These are phyloP conservation scores for Rusavskia elegans DNA, from an alignment of 495 filamentous ascomycete species.

Conservation along the genomic window DNA sequence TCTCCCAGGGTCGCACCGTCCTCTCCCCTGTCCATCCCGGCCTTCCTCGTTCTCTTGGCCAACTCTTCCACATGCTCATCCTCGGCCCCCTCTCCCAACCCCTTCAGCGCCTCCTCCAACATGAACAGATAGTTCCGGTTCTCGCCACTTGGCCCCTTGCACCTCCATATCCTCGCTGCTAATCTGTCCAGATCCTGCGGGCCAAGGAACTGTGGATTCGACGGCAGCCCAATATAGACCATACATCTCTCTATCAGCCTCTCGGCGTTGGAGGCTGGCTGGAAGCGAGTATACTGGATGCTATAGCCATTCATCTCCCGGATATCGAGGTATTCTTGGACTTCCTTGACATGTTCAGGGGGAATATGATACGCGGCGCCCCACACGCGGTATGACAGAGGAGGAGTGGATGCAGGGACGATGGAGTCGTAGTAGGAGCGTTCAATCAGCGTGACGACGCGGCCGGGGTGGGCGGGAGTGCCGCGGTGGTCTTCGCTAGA, in stretches of 20 bases:
- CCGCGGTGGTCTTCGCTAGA: slow-evolving; percentile 83
- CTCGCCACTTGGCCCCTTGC: slow-evolving; percentile 70
- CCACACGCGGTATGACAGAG: slow-evolving; percentile 30
- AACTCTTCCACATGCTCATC: slow-evolving; percentile 65
- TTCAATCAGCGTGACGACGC: slow-evolving; percentile 87
- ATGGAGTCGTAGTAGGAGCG: slow-evolving; percentile 61
- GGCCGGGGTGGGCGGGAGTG: slow-evolving; percentile 69
- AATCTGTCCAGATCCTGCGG: slow-evolving; percentile 66
- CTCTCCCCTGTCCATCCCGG: slow-evolving; percentile 18
- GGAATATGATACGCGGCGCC: slow-evolving; percentile 87
- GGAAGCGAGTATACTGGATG: slow-evolving; percentile 73
- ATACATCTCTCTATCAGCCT: slow-evolving; percentile 34
- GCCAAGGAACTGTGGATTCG: slow-evolving; percentile 85
- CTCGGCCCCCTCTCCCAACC: slow-evolving; percentile 50
- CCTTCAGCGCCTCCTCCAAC: slow-evolving; percentile 61
- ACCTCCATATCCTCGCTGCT: slow-evolving; percentile 66
- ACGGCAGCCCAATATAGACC: slow-evolving; percentile 90
- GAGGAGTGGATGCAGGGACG: slow-evolving; percentile 1
- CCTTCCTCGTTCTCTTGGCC: slow-evolving; percentile 27
- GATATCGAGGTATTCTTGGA: slow-evolving; percentile 82
- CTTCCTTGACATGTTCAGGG: slow-evolving; percentile 54
- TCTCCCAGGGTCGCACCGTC: slow-evolving; percentile 2
- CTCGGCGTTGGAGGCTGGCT: background rate
- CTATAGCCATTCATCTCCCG: slow-evolving; percentile 95
- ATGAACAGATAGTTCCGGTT: slow-evolving; percentile 84